Evolutionary conservation across 2,329 filamentous ascomycete species (phyloP).

Genomic region (Dothideomycetes sp.): DNA sequence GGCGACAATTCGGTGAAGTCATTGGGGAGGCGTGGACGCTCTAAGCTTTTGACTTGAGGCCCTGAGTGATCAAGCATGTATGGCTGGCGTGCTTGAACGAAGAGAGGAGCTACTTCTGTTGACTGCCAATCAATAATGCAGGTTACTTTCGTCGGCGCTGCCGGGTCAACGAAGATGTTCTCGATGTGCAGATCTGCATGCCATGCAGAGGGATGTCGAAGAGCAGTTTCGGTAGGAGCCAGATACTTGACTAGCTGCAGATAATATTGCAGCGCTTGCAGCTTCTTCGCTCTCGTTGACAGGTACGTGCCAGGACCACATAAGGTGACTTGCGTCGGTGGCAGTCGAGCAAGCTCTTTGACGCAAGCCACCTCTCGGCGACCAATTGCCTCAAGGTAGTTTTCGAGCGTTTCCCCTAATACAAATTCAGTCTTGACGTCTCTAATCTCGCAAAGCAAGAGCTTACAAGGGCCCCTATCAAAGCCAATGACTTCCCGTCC

Average conservation of each 20-base stretch:
- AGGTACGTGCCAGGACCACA: conserved; percentile 27
- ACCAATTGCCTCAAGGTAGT: conserved; percentile 23
- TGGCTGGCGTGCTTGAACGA: conserved; percentile 10
- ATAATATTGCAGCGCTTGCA: conserved; percentile 20
- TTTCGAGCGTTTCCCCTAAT: conserved; percentile 21
- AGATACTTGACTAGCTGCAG: conserved; percentile 18
- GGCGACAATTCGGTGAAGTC: too few species aligned
- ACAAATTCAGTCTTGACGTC: conserved; percentile 11
- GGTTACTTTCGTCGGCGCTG: conserved; percentile 18
- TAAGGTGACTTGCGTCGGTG: conserved; percentile 21
- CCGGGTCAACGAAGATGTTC: conserved; percentile 23
- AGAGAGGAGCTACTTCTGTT: conserved; percentile 12
- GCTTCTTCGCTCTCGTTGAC: conserved; percentile 23
- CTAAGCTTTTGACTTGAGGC: too few species aligned
- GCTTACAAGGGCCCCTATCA: conserved; percentile 28
- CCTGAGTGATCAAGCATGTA: too few species aligned
- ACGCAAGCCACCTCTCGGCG: conserved; percentile 23
- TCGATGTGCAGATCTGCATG: conserved; percentile 22
- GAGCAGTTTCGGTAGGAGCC: too few species aligned
- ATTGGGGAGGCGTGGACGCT: too few species aligned
- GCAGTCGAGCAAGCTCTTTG: conserved; percentile 18
- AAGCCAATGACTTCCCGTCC: conserved; percentile 19
- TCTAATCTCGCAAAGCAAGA: conserved; percentile 6
- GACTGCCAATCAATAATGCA: conserved; percentile 26
- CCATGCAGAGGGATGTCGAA: too few species aligned